Evolutionary conservation across 2,329 filamentous ascomycete genomes (phyloP).

Genomic region (Chrysoporthe deuterocubensis): DNA sequence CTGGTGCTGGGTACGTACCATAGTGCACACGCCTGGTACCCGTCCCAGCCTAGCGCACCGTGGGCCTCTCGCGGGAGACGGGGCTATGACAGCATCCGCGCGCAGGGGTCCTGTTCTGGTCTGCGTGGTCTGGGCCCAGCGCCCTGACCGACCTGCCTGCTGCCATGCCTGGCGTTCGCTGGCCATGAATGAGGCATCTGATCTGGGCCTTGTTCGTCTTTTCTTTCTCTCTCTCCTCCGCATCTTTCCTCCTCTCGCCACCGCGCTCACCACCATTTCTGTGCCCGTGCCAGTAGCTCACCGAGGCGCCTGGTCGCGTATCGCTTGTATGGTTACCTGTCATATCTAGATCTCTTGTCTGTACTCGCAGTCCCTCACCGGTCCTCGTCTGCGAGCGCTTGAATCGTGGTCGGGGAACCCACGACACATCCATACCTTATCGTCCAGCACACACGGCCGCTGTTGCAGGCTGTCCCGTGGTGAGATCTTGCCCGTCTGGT

Average conservation of each 20-base stretch:
- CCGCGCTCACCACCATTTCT: not conserved
- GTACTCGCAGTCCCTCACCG: not conserved
- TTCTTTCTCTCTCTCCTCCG: not conserved
- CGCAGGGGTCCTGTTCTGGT: not conserved
- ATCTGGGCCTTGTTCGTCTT: not conserved
- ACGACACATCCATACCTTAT: not conserved
- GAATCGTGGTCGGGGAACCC: not conserved
- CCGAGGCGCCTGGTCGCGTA: not conserved
- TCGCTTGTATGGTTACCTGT: not conserved
- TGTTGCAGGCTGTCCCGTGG: not conserved
- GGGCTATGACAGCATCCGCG: conserved; percentile 7
- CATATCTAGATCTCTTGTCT: not conserved
- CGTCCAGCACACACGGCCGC: not conserved
- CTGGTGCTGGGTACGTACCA: no score
- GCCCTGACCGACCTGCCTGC: no score
- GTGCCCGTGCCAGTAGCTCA: not conserved
- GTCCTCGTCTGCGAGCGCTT: not conserved
- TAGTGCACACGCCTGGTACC: no score
- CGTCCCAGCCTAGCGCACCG: no score
- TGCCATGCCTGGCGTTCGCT: not conserved
- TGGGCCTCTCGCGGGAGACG: not conserved
- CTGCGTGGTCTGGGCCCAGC: no score
- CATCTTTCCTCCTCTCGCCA: not conserved
- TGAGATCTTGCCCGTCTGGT: not conserved
- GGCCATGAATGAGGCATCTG: not conserved